These are phyloP conservation scores for Podaxis sp. DNA, from an alignment of 768 basidiomycete genomes.

Conservation along the genomic window DNA sequence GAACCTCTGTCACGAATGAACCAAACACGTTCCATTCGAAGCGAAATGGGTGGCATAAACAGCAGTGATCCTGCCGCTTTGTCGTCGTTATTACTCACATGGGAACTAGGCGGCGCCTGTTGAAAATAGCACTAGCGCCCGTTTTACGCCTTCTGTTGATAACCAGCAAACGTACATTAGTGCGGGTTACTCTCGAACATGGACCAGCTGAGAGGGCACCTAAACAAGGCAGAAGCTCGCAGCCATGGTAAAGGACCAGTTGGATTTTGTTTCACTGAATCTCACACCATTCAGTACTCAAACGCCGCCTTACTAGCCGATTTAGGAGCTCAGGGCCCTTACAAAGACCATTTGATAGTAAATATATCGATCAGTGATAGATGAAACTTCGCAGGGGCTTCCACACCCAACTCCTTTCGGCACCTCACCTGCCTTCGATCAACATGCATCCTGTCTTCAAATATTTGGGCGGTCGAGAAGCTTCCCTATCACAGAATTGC, in stretches of 20 bases:
- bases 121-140: neutral
- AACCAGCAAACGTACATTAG: too few species aligned
- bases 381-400: neutral
- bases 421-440: neutral
- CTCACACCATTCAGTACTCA: neutral
- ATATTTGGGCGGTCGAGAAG: neutral
- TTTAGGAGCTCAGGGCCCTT: neutral
- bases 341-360: neutral
- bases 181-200: too few species aligned
- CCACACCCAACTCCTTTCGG: neutral
- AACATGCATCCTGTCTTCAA: neutral
- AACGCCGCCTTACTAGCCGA: neutral
- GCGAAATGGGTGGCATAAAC: neutral
- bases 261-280: neutral
- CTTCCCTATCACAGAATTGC: neutral
- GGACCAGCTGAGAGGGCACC: neutral
- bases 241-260: neutral
- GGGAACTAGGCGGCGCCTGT: neutral
- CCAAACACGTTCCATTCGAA: neutral
- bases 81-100: neutral
- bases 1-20: slow-evolving; percentile 1
- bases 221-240: neutral
- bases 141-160: neutral
- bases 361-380: neutral
- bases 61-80: neutral